Evolutionary conservation across 441 rosid genomes (phyloP), one percentile per base, ranked within the genome.

Genomic region (Flueggea neowawraea): DNA sequence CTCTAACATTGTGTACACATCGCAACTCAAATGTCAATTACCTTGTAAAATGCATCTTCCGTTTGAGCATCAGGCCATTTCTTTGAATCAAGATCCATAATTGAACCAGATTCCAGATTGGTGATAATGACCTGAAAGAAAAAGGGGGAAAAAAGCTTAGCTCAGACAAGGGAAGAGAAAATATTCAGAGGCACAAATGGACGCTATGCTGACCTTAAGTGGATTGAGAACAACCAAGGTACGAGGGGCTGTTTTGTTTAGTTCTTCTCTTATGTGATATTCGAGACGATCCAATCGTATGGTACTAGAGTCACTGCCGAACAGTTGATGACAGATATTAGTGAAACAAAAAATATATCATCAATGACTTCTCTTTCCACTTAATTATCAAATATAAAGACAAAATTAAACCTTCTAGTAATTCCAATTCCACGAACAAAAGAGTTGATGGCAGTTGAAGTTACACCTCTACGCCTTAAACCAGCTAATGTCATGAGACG

Each of bases 401-500:
- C 45, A 6, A 1, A 64, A 69, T 45, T 61, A 61, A 62, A 95
- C 98, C 99, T 89, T 85, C 98, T 81, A 32, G 97, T 91, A 67
- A 95, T 91, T 79, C 97, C 96, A 68, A 87, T 81, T 70, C 96
- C 99, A 62, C 92, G 81, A 63, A 84, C 85, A 79, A 95, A 95
- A 50, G 94, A 68, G 80, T 91, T 95, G 41, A 95, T 91, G 4
- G 95, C 84, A 51, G 91, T 84, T 66, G 96, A 63, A 64, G 96
- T 87, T 56, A 89, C 96, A 62, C 99, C 99, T 66, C 97, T 85
- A 62, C 96, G 84, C 62, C 94, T 77, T 72, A 95, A 81, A 71
- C 96, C 99, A 75, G 99, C 96, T 31, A 91, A 80, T 48, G 99
- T 95, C 93, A 95, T 80, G 70, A 95, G 90, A 69, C 97, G 96